Base-by-base conservation (phyloP, 768 basidiomycete genomes). In the Podaxis sp. region DNA sequence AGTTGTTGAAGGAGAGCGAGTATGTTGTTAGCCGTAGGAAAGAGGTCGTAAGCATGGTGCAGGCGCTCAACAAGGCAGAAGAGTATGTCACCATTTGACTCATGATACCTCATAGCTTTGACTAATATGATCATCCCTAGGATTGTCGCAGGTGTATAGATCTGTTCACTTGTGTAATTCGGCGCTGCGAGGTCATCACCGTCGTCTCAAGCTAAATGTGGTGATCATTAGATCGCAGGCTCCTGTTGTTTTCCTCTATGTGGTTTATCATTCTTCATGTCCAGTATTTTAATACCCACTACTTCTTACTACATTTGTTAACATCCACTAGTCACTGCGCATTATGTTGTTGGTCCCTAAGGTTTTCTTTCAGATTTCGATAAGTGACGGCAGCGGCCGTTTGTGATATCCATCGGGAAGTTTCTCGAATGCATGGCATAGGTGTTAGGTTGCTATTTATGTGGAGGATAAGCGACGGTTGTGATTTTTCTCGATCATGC, bases 11-110 rank as follows among this genome's bases (percentile, higher is more conserved):
- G 80, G 96, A 94, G 82, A 93, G 90, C 67, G 95, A 97, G 71
- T 89, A 81, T 66, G 91, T 96, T 64, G 90, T 95, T 52, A 87
- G 79, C 74, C 86, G 96, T 71, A 86, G 96, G 77, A 96, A 95
- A 80, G 97, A 99, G 78, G 92, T 96, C 65, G 84, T 92, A 67
- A 82, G 87, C 69, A 97, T 98, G 95, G 88, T 99, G 58, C 82
- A 86, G 48, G 97, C 96, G 26, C 84, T 99, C 63, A 96, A 96
- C 76, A 95, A 97, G 81, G 96, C 96, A 12, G 96, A 99, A 77
- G 93, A 95, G 91, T 94, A 75, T 66, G 90, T 89, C 37, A 53
- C 63, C 38, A 53, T 56, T 62, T 56, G 6, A 41, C 15, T 7
- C 28, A 38, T 33, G 26, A 55, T 10, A 41, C 57, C 59, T 41